Evolutionary conservation across 208 protist species (phyloP), one percentile per base, ranked within the genome.

Genomic region (Trypanosoma melophagium): DNA sequence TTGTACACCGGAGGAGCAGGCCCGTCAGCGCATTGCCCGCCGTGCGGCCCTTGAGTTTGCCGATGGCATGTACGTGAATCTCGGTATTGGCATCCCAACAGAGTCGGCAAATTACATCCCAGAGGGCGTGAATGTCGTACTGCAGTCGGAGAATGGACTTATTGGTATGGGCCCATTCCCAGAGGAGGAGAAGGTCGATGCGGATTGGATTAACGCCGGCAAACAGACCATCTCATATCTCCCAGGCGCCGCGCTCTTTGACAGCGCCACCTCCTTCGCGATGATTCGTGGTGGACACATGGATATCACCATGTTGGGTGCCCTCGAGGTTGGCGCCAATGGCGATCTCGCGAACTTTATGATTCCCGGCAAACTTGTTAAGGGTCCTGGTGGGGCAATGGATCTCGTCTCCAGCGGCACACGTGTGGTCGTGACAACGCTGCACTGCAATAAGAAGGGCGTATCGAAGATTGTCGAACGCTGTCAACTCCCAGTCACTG

Each of bases 291-390:
- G 97, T 58, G 94, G 88, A 19, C 95, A 98, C 67, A 96, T 99
- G 68, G 81, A 98, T 73, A 76, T 98, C 14, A 99, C 97, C 54
- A 98, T 99, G 78, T 83, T 99, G 24, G 98, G 97, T 41, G 97
- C 93, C 31, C 89, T 99, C 60, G 88, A 99, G 77, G 97, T 99
- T 9, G 73, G 88, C 9, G 55, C 75, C 1, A 92, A 87, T 65
- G 97, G 98, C 50, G 98, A 99, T 72, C 79, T 99, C 0, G 97
- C 97, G 13, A 99, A 99, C 87, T 99, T 97, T 95, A 89, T 98
- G 52, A 98, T 99, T 69, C 97, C 98, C 17, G 94, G 95, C 41
- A 98, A 99, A 79, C 90, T 99, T 67, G 95, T 99, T 22, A 99
- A 99, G 81, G 98, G 97, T 58, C 97, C 97, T 81, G 97, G 97